These are phyloP conservation scores for Erodium moschatum DNA, from an alignment of 441 rosid species.

Conservation along the genomic window DNA sequence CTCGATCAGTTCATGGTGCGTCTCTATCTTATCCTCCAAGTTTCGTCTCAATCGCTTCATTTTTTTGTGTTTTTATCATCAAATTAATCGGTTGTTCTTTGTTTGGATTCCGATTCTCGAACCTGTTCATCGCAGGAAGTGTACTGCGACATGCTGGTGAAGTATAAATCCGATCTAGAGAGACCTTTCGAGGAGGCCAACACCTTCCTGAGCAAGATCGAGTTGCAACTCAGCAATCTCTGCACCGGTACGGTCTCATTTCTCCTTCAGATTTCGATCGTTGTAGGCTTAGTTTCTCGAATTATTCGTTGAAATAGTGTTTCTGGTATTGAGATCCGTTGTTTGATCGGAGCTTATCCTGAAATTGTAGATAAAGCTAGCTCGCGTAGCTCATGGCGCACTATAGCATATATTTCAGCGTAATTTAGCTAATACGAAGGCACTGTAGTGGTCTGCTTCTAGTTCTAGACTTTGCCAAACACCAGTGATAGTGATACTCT, in stretches of 20 bases:
- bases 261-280: constrained; percentile 16
- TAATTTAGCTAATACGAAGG: not conserved
- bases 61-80: not conserved
- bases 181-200: constrained; percentile 84
- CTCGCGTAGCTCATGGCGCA: not conserved
- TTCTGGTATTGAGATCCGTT: not conserved
- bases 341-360: not conserved
- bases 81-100: not conserved
- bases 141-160: constrained; percentile 61
- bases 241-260: constrained; percentile 43
- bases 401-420: not conserved
- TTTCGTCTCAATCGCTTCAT: not conserved
- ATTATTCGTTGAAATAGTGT: not conserved
- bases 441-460: not conserved
- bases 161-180: constrained; percentile 75
- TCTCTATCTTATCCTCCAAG: constrained; percentile 7
- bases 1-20: constrained; percentile 72
- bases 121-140: constrained; percentile 39
- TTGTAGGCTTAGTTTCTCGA: not conserved
- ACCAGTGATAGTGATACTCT: not conserved
- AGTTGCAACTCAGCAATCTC: constrained; percentile 75
- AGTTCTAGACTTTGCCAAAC: constrained; percentile 1
- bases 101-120: not conserved
- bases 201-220: constrained; percentile 61
- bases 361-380: not conserved